Conservation (phyloP, 2,329 filamentous ascomycete genomes). For the Aspergillus awamori region DNA sequence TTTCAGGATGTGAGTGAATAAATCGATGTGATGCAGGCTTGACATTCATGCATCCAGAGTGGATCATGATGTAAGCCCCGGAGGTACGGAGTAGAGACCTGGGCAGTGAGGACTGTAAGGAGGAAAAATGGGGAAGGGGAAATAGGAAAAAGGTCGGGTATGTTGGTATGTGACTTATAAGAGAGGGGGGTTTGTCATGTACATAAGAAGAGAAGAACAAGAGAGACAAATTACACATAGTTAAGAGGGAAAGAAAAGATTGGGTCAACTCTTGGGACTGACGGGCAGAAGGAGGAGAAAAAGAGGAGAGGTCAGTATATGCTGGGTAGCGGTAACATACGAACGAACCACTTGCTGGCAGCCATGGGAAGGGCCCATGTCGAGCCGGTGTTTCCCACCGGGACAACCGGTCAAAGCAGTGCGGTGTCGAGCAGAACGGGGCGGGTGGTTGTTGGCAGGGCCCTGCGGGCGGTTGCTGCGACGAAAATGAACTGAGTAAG, state of each 20-base stretch:
- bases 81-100: not conserved
- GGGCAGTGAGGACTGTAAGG: not conserved
- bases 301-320: not conserved
- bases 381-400: constrained; percentile 8
- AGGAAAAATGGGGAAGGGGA: not conserved
- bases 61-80: constrained; percentile 8
- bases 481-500: constrained; percentile 41
- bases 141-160: not conserved
- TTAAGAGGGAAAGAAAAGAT: too few species aligned
- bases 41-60: not conserved
- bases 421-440: not conserved
- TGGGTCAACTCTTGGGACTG: not conserved
- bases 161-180: not conserved
- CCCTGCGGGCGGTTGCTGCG: constrained; percentile 33
- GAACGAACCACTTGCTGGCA: not conserved
- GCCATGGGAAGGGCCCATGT: not conserved
- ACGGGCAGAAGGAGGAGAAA: not conserved
- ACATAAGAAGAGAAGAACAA: too few species aligned
- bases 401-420: constrained; percentile 10
- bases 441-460: constrained; percentile 6
- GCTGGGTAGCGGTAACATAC: not conserved
- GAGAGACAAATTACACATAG: too few species aligned
- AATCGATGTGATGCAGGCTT: not conserved
- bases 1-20: not conserved
- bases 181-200: too few species aligned